Conservation (phyloP, 2,329 filamentous ascomycete species). For the Sporothrix curviconia region DNA sequence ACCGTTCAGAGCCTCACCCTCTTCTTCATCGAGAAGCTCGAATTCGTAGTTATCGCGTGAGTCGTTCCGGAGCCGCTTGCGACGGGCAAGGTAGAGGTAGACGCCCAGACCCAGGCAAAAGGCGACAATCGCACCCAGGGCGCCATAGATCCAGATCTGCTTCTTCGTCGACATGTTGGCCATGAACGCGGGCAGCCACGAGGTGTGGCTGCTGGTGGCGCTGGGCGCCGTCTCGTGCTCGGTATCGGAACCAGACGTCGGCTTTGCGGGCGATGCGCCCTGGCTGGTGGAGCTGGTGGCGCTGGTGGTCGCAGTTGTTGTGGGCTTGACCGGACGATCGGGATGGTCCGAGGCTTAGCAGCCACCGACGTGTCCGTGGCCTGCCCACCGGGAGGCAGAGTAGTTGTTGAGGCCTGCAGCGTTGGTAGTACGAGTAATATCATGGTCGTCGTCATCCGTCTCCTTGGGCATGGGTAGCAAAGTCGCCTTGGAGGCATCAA, state of each 20-base stretch:
- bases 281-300: constrained; percentile 27
- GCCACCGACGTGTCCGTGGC: neutral
- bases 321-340: constrained; percentile 50
- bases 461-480: constrained; percentile 76
- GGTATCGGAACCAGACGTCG: constrained; percentile 28
- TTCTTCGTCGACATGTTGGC: constrained; percentile 81
- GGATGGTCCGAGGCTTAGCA: constrained; percentile 54
- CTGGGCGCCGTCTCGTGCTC: constrained; percentile 23
- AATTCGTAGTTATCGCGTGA: constrained; percentile 86
- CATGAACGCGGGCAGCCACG: constrained; percentile 78
- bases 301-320: constrained; percentile 26
- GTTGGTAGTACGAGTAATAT: constrained; percentile 57
- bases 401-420: constrained; percentile 57
- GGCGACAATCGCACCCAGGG: constrained; percentile 71
- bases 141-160: constrained; percentile 88
- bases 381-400: constrained; percentile 36
- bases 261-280: neutral
- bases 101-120: constrained; percentile 78
- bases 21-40: constrained; percentile 80
- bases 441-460: constrained; percentile 77
- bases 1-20: constrained; percentile 50
- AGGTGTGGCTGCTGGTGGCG: constrained; percentile 39
- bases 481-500: constrained; percentile 65
- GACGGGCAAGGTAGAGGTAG: constrained; percentile 74
- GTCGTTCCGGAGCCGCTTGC: constrained; percentile 67